Evolutionary conservation across 345 rosid genomes (phyloP), one percentile per base, ranked within the genome.

Genomic region (Murraya koenigii): DNA sequence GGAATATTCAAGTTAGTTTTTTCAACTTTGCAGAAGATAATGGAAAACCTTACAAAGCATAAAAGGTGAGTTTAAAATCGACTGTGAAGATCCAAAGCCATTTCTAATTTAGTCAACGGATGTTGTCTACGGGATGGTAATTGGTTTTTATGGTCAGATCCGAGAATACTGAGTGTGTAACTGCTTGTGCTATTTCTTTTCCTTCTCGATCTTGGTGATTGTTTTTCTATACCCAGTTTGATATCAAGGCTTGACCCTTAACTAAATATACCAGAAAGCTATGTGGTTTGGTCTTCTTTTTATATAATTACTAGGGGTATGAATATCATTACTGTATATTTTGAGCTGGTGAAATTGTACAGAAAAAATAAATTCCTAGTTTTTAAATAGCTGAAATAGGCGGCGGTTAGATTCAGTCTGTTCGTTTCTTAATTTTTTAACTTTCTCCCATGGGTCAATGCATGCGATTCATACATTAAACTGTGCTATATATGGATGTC

Each of bases 51-150:
- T 26, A 49, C 17, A 2, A 32, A 20, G 23, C 19, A 25, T 71
- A 49, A 65, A 28, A 52, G 59, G 62, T 49, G 69, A n/a, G 25
- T 22, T 15, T 15, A 11, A 14, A 0, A 25, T 49, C 49, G 28
- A 30, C 62, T 14, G 49, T 54, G 62, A 47, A 63, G 47, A 47
- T 75, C 35, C 52, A 47, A 20, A 39, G 23, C 28, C 17, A 47
- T 60, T 36, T 74, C 30, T 58, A 64, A 64, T 64, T 75, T 52
- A 47, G 78, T 47, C 61, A 75, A 64, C 38, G 3, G 62, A 28
- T 47, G n/a, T 13, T 44, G 41, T 75, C 22, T 63, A 32, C 69
- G 4, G 69, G 63, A 44, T 44, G 70, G 44, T 47, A 28, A 30
- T 41, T 52, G 11, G 39, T 61, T 74, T 49, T 17, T 13, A 14